Evolutionary conservation across 192 early-diverging fungal genomes (phyloP).

Genomic region (Phycomyces blakesleeanus): DNA sequence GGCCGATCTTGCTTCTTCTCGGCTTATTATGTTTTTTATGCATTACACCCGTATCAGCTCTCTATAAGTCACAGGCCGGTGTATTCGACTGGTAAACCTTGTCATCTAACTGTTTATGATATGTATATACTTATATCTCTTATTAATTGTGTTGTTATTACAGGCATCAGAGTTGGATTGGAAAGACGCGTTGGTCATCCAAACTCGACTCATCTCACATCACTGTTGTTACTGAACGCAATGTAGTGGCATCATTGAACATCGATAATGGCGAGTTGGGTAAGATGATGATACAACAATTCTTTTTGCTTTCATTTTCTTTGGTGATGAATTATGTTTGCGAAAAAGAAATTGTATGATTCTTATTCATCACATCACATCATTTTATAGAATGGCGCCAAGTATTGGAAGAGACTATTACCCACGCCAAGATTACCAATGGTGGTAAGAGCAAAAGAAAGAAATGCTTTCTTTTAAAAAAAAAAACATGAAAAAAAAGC

Average conservation of each 20-base stretch:
- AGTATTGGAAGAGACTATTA: conserved; percentile 58
- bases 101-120: neutral
- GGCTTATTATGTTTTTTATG: no score
- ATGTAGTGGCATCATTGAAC: conserved; percentile 69
- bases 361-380: no score
- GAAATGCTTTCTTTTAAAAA: no score
- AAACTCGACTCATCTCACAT: conserved; percentile 38
- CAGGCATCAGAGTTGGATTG: conserved; percentile 57
- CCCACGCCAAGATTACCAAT: conserved; percentile 41
- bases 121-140: neutral
- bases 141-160: neutral
- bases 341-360: no score
- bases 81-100: conserved; percentile 47
- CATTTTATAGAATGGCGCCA: conserved; percentile 87
- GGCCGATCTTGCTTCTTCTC: conserved; percentile 2
- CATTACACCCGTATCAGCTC: conserved; percentile 13
- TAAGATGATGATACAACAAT: conserved; percentile 32
- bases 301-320: no score
- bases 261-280: conserved; percentile 64
- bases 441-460: conserved; percentile 46
- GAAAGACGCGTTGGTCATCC: conserved; percentile 36
- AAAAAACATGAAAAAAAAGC: no score
- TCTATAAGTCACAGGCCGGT: conserved; percentile 48
- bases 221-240: conserved; percentile 63
- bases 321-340: no score